phyloP scores from a whole-genome alignment of 129 eudicot species.

The Rutidosis leptorrhynchoides region DNA sequence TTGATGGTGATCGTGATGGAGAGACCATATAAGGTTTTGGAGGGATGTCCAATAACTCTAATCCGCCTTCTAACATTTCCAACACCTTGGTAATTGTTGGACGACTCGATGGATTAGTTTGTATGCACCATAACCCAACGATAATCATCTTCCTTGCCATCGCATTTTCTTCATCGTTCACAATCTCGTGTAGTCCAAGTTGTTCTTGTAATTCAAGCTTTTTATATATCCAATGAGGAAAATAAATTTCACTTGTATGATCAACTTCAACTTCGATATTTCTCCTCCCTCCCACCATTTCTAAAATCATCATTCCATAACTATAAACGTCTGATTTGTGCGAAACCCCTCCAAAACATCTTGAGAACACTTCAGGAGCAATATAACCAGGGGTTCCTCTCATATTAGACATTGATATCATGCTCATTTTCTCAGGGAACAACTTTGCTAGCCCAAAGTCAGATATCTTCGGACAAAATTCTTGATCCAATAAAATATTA shows the following conservation, averaged over 20 bases:
- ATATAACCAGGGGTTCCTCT: background rate
- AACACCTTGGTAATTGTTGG: background rate
- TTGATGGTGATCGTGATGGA: slow-evolving; percentile 8
- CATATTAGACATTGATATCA: background rate
- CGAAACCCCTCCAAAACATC: background rate
- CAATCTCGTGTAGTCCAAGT: no score
- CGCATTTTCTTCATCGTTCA: background rate
- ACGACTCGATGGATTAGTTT: background rate
- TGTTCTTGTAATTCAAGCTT: background rate
- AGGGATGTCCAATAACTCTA: background rate
- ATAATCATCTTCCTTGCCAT: background rate
- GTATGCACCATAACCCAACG: background rate
- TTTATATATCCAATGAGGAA: background rate
- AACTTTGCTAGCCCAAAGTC: no score
- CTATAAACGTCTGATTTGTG: background rate
- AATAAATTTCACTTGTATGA: no score
- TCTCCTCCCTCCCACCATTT: no score
- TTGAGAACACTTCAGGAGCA: background rate
- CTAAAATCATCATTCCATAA: no score
- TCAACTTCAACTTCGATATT: no score
- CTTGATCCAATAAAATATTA: no score
- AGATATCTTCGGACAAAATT: no score
- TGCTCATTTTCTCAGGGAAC: background rate
- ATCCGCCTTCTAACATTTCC: background rate
- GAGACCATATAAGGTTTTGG: background rate